Evolutionary conservation across 2,329 filamentous ascomycete species (phyloP).

Genomic region (Neurospora sp.): DNA sequence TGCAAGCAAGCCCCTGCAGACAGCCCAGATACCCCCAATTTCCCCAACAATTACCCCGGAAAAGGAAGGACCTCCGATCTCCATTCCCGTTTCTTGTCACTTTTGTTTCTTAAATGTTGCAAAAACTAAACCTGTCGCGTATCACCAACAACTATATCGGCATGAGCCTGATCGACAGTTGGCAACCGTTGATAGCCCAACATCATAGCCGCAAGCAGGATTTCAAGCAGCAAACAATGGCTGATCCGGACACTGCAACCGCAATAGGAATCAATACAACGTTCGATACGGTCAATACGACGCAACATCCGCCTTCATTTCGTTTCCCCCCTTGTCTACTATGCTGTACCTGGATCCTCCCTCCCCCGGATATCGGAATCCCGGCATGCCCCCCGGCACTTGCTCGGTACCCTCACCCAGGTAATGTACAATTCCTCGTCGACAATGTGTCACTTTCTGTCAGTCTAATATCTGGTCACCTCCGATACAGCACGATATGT

Average conservation of each 20-base stretch:
- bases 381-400: background rate
- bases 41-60: background rate
- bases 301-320: background rate
- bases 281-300: background rate
- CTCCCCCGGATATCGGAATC: background rate
- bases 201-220: background rate
- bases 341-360: background rate
- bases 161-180: background rate
- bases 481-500: background rate
- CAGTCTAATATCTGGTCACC: background rate
- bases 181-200: background rate
- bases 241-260: background rate
- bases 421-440: background rate
- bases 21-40: background rate
- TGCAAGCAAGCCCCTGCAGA: background rate
- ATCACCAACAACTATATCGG: background rate
- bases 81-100: background rate
- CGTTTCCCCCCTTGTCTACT: background rate
- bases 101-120: background rate
- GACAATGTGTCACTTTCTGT: background rate
- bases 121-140: background rate
- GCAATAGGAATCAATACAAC: background rate
- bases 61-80: background rate
- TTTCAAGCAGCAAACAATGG: background rate
- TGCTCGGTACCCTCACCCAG: background rate